These are phyloP conservation scores for Tuber melanosporum DNA, from an alignment of 495 filamentous ascomycete species.

Conservation along the genomic window DNA sequence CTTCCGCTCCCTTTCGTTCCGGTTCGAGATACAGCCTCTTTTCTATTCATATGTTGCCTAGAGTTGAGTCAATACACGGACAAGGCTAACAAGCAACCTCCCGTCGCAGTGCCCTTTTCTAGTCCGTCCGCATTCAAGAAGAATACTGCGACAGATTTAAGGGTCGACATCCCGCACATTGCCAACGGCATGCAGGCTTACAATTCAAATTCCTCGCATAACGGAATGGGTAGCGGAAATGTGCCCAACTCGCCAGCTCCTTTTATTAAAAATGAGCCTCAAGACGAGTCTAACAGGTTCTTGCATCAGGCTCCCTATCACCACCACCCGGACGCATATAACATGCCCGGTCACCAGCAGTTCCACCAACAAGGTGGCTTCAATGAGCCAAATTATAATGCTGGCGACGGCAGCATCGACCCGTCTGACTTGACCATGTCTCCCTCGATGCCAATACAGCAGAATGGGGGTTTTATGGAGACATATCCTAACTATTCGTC, in stretches of 20 bases:
- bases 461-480: slow-evolving; percentile 39
- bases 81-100: slow-evolving; percentile 31
- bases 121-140: slow-evolving; percentile 39
- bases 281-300: slow-evolving; percentile 51
- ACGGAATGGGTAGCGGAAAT: slow-evolving; percentile 23
- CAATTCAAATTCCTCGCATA: slow-evolving; percentile 33
- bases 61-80: slow-evolving; percentile 28
- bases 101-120: slow-evolving; percentile 31
- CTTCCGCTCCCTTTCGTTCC: slow-evolving; percentile 11
- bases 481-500: slow-evolving; percentile 33
- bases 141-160: slow-evolving; percentile 34
- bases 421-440: slow-evolving; percentile 77
- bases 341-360: slow-evolving; percentile 56
- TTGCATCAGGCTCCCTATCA: slow-evolving; percentile 43
- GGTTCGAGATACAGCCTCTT: background rate
- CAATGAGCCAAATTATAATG: slow-evolving; percentile 47
- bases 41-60: slow-evolving; percentile 22
- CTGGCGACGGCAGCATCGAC: slow-evolving; percentile 60
- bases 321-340: slow-evolving; percentile 46
- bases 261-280: slow-evolving; percentile 72
- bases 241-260: slow-evolving; percentile 50
- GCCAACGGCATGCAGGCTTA: slow-evolving; percentile 40
- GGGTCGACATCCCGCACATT: slow-evolving; percentile 41
- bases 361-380: slow-evolving; percentile 59
- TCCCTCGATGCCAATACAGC: slow-evolving; percentile 44